Percentiles rank a stretch among this genome's conserved stretches.
Evolutionary conservation across 495 filamentous ascomycete species (phyloP).

Genomic region (Hypoxylon rickii): DNA sequence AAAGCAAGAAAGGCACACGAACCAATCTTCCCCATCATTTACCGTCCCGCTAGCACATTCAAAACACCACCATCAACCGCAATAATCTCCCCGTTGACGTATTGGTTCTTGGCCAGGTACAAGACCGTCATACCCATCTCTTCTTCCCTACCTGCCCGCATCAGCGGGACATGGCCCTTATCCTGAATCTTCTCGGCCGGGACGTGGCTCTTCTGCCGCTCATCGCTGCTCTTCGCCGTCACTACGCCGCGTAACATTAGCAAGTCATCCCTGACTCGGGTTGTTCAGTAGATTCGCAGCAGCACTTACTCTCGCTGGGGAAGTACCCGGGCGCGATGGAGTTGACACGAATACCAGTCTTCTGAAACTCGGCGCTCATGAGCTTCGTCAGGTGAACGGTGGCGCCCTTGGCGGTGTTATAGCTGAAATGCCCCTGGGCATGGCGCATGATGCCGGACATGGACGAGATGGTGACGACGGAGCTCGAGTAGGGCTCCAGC

Average conservation of each 20-base stretch:
- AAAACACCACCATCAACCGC: constrained; percentile 64
- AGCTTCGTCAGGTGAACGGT: constrained; percentile 65
- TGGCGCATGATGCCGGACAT: constrained; percentile 62
- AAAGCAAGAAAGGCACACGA: too few relatives aligned
- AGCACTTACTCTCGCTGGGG: constrained; percentile 54
- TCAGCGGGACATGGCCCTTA: constrained; percentile 59
- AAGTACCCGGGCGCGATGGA: constrained; percentile 69
- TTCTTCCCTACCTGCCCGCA: constrained; percentile 55
- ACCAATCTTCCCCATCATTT: too few relatives aligned
- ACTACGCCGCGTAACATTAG: constrained; percentile 33
- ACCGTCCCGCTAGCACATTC: constrained; percentile 38
- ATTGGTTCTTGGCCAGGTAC: constrained; percentile 61
- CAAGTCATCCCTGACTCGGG: neutral
- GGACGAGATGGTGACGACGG: constrained; percentile 62
- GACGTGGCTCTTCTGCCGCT: constrained; percentile 58
- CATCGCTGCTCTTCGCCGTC: constrained; percentile 62
- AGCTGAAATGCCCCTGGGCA: constrained; percentile 59
- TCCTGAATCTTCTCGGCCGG: constrained; percentile 53
- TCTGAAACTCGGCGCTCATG: constrained; percentile 55
- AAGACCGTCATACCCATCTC: constrained; percentile 63
- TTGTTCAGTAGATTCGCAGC: too few relatives aligned
- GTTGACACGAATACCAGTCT: constrained; percentile 64
- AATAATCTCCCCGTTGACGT: constrained; percentile 66
- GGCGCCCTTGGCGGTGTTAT: constrained; percentile 65
- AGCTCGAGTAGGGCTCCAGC: constrained; percentile 48